These are phyloP conservation scores for Echria macrotheca DNA, from an alignment of 495 filamentous ascomycete species.

Conservation along the genomic window DNA sequence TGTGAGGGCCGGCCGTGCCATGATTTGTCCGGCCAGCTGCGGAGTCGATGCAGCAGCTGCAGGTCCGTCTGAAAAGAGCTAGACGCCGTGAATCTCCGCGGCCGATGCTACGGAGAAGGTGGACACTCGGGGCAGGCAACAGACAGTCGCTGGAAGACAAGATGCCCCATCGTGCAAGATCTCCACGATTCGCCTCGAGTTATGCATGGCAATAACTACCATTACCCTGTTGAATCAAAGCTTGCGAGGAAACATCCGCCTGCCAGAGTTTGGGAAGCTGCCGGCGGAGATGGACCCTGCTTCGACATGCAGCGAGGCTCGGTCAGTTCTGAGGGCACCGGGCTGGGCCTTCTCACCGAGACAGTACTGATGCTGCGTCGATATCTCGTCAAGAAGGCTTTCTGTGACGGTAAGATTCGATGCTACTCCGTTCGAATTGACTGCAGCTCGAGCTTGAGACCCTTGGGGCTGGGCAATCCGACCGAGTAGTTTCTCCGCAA, in stretches of 20 bases:
- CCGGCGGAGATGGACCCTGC: no score
- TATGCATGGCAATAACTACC: constrained; percentile 15
- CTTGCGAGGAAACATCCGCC: not conserved
- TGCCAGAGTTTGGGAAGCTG: no score
- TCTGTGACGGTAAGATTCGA: no score
- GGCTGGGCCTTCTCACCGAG: not conserved
- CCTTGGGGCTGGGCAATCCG: constrained; percentile 5
- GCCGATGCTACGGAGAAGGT: constrained; percentile 15
- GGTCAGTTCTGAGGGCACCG: no score
- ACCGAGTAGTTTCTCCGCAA: not conserved
- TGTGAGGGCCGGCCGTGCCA: constrained; percentile 11
- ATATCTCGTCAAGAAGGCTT: no score
- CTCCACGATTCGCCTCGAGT: constrained; percentile 18
- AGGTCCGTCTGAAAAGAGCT: constrained; percentile 22
- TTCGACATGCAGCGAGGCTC: no score
- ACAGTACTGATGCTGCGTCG: no score
- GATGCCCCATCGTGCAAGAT: constrained; percentile 18
- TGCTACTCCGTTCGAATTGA: no score
- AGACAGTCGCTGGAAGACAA: constrained; percentile 8
- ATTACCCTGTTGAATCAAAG: no score
- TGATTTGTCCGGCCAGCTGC: constrained; percentile 20
- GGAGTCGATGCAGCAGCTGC: constrained; percentile 18
- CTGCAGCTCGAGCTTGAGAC: no score
- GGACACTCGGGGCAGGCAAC: constrained; percentile 13
- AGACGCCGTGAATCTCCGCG: constrained; percentile 18